Base-by-base conservation (phyloP, 73 alveolate species). In the Paramecium pentaurelia region DNA sequence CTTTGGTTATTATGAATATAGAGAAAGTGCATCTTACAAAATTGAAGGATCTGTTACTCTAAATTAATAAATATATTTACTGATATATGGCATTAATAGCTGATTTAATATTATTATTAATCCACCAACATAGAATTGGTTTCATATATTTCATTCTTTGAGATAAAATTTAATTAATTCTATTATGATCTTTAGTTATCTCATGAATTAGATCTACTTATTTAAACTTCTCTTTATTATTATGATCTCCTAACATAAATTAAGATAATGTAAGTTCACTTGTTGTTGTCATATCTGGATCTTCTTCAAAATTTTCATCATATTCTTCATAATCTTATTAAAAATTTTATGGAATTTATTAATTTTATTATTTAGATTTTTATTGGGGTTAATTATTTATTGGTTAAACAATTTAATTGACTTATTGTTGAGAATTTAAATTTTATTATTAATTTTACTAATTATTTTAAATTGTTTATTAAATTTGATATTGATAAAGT, bases 1-100 rank as follows among this genome's bases (percentile, higher is more conserved):
- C 12, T 75, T 75, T 4, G 88, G 60, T n/a, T 36, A 75, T 34
- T 64, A 64, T 12, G 49, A 64, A 64, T 6, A 64, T 0, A 64
- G 12, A 0, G 84, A 28, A 22, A 80, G 30, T 11, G 58, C 91
- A 18, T 80, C 91, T 4, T 32, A 36, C 30, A 80, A 80, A 47
- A 44, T 80, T 44, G 75, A 45, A 45, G 91, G 91, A 38, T 80
- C 91, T 45, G 32, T 80, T 47, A 80, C 42, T 64, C 84, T 64
- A 64, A 28, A 27, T 64, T 32, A 6, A 64, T 32, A 12, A 32
- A 20, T 28, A 64, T 28, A 6, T 64, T 32, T 64, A 80, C 91
- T 80, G 38, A 47, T 22, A 45, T 22, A 80, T 80, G 5, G 91
- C 91, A 80, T 80, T 80, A 7, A 80, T 12, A 10, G 77, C 71